phyloP scores from a whole-genome alignment of 257 asterid species.

The Handroanthus guayacan region DNA sequence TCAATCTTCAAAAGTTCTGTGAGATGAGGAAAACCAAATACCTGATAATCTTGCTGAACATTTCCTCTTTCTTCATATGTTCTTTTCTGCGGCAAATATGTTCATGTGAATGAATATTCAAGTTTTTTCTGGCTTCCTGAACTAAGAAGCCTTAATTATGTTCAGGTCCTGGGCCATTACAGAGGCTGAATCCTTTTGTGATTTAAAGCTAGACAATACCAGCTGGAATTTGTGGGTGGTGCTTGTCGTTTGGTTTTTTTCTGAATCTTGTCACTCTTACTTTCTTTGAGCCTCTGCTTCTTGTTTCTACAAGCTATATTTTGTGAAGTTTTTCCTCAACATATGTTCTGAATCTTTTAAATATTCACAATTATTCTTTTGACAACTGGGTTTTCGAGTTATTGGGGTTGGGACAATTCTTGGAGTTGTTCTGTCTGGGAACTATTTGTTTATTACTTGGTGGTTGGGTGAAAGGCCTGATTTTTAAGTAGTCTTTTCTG shows the following conservation, averaged over 20 bases:
- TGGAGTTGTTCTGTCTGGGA: constrained; percentile 32
- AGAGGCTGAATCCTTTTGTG: constrained; percentile 40
- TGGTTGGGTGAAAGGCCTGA: constrained; percentile 19
- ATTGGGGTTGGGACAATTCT: constrained; percentile 23
- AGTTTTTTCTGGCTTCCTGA: constrained; percentile 22
- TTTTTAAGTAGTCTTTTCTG: constrained; percentile 28
- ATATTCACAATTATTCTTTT: constrained; percentile 11
- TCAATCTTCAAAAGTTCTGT: constrained; percentile 44
- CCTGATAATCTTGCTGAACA: constrained; percentile 18
- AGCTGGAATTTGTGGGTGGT: constrained; percentile 31
- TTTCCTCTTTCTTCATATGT: constrained; percentile 4
- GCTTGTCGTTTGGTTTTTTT: constrained; percentile 29
- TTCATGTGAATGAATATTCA: not conserved
- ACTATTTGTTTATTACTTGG: constrained; percentile 34
- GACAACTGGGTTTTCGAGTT: constrained; percentile 40
- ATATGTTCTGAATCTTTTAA: constrained; percentile 17
- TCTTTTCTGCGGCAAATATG: not conserved
- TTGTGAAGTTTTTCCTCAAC: constrained; percentile 32
- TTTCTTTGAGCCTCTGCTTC: constrained; percentile 22
- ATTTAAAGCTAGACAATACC: constrained; percentile 26
- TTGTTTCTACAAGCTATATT: constrained; percentile 30
- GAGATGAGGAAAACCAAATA: constrained; percentile 35
- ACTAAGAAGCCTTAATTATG: constrained; percentile 27
- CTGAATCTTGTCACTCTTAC: constrained; percentile 19
- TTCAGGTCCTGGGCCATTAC: constrained; percentile 22